Evolutionary conservation across 1,284 basidiomycete species (phyloP).

Genomic region (Cryptococcus floricola): DNA sequence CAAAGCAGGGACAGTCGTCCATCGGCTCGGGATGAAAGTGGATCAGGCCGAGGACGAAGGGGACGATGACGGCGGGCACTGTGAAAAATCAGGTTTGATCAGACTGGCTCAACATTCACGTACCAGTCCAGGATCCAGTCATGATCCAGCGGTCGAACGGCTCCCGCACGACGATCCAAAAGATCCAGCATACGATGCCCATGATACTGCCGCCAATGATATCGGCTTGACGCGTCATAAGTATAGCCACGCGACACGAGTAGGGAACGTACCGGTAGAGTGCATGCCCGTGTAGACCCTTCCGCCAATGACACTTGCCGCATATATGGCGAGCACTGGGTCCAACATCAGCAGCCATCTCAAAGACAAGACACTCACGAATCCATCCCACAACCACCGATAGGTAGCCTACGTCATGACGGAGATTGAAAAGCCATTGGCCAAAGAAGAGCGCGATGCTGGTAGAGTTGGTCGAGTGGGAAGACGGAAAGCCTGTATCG

Average conservation of each 20-base stretch:
- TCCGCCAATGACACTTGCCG: constrained; percentile 77
- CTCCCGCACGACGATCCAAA: constrained; percentile 50
- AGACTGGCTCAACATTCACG: constrained; percentile 10
- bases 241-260: background rate
- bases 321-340: constrained; percentile 59
- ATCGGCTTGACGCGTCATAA: constrained; percentile 54
- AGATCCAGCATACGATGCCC: constrained; percentile 64
- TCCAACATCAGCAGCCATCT: background rate
- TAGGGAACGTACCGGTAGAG: constrained; percentile 49
- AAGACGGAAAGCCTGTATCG: constrained; percentile 82
- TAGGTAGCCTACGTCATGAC: constrained; percentile 15
- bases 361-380: constrained; percentile 17
- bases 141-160: constrained; percentile 48
- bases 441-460: constrained; percentile 76
- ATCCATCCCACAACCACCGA: constrained; percentile 19
- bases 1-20: constrained; percentile 96
- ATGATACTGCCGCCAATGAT: constrained; percentile 64
- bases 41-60: constrained; percentile 66
- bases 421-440: constrained; percentile 30
- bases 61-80: constrained; percentile 68
- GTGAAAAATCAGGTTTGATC: background rate
- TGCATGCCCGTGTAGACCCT: constrained; percentile 91
- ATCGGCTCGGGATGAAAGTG: constrained; percentile 88
- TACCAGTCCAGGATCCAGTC: constrained; percentile 59
- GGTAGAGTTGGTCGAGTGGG: constrained; percentile 87